phyloP scores from a whole-genome alignment of 163 green algal species.

The Prototheca wickerhamii region DNA sequence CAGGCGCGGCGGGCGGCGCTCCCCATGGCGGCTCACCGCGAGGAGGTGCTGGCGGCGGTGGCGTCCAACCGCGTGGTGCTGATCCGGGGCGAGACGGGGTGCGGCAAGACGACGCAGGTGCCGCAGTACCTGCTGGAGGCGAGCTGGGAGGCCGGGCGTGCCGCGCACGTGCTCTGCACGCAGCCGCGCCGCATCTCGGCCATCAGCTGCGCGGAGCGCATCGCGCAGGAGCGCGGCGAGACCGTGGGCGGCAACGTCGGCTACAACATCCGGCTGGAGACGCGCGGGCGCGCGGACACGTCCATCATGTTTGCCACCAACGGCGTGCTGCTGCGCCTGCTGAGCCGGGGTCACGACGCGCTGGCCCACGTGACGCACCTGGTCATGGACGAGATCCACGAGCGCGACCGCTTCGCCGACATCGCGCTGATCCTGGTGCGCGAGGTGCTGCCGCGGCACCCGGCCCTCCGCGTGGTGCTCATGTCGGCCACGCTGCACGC shows the following conservation, averaged over 20 bases:
- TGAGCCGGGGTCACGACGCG: conserved; percentile 29
- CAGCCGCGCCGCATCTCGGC: conserved; percentile 80
- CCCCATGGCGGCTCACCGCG: conserved; percentile 42
- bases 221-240: conserved; percentile 81
- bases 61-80: conserved; percentile 64
- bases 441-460: conserved; percentile 59
- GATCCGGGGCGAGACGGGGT: conserved; percentile 79
- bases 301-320: conserved; percentile 81
- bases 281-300: conserved; percentile 19
- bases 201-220: conserved; percentile 75
- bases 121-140: conserved; percentile 62
- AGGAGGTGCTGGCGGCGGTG: conserved; percentile 44
- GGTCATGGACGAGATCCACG: conserved; percentile 82
- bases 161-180: conserved; percentile 44
- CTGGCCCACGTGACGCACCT: conserved; percentile 51
- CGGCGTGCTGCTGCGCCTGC: conserved; percentile 66
- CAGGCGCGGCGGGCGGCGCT: conserved; percentile 28
- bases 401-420: conserved; percentile 84
- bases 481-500: conserved; percentile 86
- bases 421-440: conserved; percentile 84
- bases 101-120: conserved; percentile 87
- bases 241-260: conserved; percentile 60
- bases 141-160: conserved; percentile 29
- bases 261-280: conserved; percentile 78
- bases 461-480: conserved; percentile 74